Base-by-base conservation (phyloP, 495 filamentous ascomycete genomes). In the Paragyromitra xinjiangensis region DNA sequence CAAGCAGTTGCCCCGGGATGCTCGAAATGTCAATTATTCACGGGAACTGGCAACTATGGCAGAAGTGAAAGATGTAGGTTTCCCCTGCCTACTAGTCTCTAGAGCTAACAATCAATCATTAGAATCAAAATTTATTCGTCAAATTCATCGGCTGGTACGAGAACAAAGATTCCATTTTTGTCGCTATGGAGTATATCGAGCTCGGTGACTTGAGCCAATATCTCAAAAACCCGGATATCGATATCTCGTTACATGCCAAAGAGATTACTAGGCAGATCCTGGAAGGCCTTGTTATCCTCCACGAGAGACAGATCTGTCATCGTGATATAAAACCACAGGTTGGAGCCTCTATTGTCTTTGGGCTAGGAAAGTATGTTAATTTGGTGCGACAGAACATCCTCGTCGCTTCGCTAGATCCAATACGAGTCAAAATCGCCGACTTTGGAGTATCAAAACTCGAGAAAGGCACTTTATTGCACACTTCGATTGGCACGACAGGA, bases 401-500 rank as follows among this genome's bases (percentile, higher is more conserved):
- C 3, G 44, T 71, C 29, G 69, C 58, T 53, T 71, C 69, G 0
- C n/a, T 53, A 9, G 6, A 34, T 0, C 69, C 69, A 9, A 63
- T 71, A 19, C 26, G 69, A 58, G 69, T 71, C n/a, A 71, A 71
- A 53, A 64, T 71, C 19, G 58, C 69, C 12, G 69, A 71, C 12
- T 71, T 71, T n/a, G 69, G 69, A 8, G 14, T 55, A 8, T 71
- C 69, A 16, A 71, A 71, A 71, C 44, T 22, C 0, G 56, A 71
- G 44, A 42, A 71, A 11, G 19, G 7, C 8, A 71, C 69, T 16
- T 51, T 24, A 22, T 40, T 71, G 1, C 56, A 48, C 11, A 71
- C 69, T 2, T 9, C 24, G 0, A 14, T 8, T n/a, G 58, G 69
- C 7, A 63, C 56, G 5, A 5, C 2, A 19, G 44, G 19, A 22